These are phyloP conservation scores for Phytophthora colocasiae DNA, from an alignment of 352 stramenopile species.

Conservation along the genomic window DNA sequence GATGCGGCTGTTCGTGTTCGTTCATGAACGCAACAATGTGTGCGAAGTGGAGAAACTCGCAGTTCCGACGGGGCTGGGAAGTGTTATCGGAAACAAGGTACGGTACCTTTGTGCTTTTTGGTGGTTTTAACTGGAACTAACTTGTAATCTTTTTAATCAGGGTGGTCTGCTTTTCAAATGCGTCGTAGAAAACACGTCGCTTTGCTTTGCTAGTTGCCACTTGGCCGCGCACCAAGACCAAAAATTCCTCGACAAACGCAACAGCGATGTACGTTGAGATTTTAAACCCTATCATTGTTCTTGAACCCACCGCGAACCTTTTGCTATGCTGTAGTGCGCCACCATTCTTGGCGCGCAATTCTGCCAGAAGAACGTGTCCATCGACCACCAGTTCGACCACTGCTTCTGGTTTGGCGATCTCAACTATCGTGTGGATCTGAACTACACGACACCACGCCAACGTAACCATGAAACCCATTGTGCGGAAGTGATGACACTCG, in stretches of 20 bases:
- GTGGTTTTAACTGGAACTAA: constrained; percentile 2
- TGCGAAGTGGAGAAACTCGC: constrained; percentile 75
- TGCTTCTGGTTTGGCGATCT: constrained; percentile 90
- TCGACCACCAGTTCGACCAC: constrained; percentile 88
- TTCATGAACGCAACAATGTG: constrained; percentile 65
- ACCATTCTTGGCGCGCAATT: constrained; percentile 79
- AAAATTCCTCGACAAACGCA: constrained; percentile 89
- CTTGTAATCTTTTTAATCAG: constrained; percentile 25
- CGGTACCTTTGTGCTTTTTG: not conserved
- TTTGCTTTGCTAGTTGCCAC: constrained; percentile 90
- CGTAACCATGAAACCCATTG: constrained; percentile 76
- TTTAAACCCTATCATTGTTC: not conserved
- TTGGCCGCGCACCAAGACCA: constrained; percentile 85
- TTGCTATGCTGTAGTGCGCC: constrained; percentile 51
- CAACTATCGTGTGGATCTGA: constrained; percentile 87
- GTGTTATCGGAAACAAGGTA: constrained; percentile 87
- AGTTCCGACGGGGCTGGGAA: constrained; percentile 76
- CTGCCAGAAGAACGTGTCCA: constrained; percentile 66
- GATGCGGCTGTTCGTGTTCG: constrained; percentile 81
- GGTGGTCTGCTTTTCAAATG: constrained; percentile 83
- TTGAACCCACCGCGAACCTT: not conserved
- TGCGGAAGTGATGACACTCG: constrained; percentile 62
- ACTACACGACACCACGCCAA: constrained; percentile 52
- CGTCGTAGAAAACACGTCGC: constrained; percentile 75
- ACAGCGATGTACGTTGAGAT: constrained; percentile 65